phyloP scores from a whole-genome alignment of 306 rosid genomes.

The Mucuna pruriens region DNA sequence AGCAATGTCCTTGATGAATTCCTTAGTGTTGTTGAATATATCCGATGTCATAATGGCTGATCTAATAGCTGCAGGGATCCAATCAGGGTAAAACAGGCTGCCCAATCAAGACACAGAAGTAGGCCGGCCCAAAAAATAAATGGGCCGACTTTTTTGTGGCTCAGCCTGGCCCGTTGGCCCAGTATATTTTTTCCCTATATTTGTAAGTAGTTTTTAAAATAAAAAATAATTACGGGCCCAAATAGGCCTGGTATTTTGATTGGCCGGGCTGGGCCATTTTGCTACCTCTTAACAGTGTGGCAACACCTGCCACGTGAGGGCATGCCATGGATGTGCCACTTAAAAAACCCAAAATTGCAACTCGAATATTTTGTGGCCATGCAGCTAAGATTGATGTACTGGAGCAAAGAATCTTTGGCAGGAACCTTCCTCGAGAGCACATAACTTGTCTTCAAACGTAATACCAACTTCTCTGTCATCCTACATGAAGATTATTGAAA shows the following conservation, averaged over 20 bases:
- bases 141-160: too few species aligned
- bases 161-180: too few species aligned
- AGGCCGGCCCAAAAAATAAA: too few species aligned
- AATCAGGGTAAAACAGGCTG: constrained; percentile 51
- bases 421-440: constrained; percentile 87
- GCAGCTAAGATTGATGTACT: constrained; percentile 71
- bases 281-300: constrained; percentile 59
- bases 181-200: too few species aligned
- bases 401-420: constrained; percentile 91
- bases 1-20: constrained; percentile 55
- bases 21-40: constrained; percentile 43
- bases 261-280: too few species aligned
- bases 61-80: constrained; percentile 79
- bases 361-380: constrained; percentile 61
- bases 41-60: constrained; percentile 81
- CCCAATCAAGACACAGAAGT: too few species aligned
- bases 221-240: too few species aligned
- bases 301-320: constrained; percentile 74
- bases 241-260: too few species aligned
- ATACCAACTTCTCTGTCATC: constrained; percentile 96
- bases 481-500: constrained; percentile 45
- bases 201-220: too few species aligned
- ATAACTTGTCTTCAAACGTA: constrained; percentile 81
- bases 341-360: constrained; percentile 39
- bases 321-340: constrained; percentile 84